A percentile compares a stretch with the other conserved stretches of the same genome.
Evolutionary conservation across 306 rosid species (phyloP).

Genomic region (Quercus cerris): DNA sequence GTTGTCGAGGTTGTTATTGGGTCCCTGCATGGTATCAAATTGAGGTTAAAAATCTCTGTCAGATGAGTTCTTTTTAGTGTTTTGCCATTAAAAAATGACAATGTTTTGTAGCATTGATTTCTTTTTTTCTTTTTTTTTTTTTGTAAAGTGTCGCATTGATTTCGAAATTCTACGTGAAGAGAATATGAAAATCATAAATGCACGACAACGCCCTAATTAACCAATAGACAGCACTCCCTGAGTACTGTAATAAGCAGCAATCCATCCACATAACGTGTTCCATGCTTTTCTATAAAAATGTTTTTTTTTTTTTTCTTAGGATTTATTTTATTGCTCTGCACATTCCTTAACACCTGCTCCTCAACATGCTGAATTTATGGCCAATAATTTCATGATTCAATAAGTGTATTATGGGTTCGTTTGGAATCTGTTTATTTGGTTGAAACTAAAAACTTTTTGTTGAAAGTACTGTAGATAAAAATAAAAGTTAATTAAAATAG

Average conservation of each 20-base stretch:
- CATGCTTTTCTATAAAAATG: neutral
- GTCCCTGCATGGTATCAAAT: neutral
- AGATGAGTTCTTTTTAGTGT: neutral
- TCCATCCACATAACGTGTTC: neutral
- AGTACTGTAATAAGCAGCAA: neutral
- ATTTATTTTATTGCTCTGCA: neutral
- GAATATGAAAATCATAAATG: neutral
- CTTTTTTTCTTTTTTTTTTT: too few relatives aligned
- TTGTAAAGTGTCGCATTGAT: neutral
- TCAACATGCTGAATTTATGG: neutral
- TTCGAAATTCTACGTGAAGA: neutral
- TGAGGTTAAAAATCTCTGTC: too few relatives aligned
- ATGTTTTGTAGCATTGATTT: neutral
- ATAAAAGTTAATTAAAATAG: too few relatives aligned
- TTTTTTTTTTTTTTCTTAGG: neutral
- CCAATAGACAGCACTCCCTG: neutral
- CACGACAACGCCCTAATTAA: neutral
- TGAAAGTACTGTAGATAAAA: too few relatives aligned
- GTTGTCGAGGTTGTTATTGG: neutral
- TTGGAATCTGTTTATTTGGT: too few relatives aligned
- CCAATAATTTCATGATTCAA: neutral
- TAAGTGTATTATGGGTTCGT: too few relatives aligned
- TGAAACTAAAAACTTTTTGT: too few relatives aligned
- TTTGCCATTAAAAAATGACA: neutral
- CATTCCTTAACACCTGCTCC: conserved; percentile 1